These are phyloP conservation scores for Botrytis byssoidea DNA, from an alignment of 2,329 filamentous ascomycete species.

Conservation along the genomic window DNA sequence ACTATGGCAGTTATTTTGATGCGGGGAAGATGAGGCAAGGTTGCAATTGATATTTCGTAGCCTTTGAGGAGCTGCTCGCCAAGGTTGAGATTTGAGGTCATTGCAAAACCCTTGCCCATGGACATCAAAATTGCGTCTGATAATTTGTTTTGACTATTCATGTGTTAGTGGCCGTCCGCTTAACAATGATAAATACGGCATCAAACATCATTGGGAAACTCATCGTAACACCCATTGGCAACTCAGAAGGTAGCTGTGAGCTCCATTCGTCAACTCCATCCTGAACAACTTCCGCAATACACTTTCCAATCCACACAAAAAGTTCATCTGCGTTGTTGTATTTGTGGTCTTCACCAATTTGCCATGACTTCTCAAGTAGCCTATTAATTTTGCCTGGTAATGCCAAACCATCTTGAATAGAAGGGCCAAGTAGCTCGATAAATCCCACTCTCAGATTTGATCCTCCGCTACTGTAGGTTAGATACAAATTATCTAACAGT, in stretches of 20 bases:
- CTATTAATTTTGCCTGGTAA: constrained; percentile 38
- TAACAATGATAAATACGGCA: neutral
- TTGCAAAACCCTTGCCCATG: constrained; percentile 70
- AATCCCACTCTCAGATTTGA: constrained; percentile 69
- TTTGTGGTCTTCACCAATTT: constrained; percentile 71
- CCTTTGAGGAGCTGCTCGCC: constrained; percentile 58
- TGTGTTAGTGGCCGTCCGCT: constrained; percentile 19
- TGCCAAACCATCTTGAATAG: constrained; percentile 6
- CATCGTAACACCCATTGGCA: constrained; percentile 68
- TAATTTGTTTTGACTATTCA: constrained; percentile 52
- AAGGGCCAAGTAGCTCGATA: constrained; percentile 54
- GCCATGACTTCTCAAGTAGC: constrained; percentile 68
- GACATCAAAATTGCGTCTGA: constrained; percentile 62
- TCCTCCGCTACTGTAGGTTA: constrained; percentile 54
- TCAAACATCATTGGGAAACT: constrained; percentile 63
- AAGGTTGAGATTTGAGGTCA: constrained; percentile 59
- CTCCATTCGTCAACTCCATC: constrained; percentile 51
- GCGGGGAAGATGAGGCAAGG: constrained; percentile 53
- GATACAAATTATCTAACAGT: constrained; percentile 13
- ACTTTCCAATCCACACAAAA: constrained; percentile 78
- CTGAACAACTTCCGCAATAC: constrained; percentile 70
- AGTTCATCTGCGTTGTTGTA: constrained; percentile 71
- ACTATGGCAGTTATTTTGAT: constrained; percentile 74
- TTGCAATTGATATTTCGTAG: constrained; percentile 48
- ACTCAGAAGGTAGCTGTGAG: constrained; percentile 42